Percentiles rank a stretch among this genome's conserved stretches.
Conservation (phyloP, 345 rosid species). For the Brassica incana region DNA sequence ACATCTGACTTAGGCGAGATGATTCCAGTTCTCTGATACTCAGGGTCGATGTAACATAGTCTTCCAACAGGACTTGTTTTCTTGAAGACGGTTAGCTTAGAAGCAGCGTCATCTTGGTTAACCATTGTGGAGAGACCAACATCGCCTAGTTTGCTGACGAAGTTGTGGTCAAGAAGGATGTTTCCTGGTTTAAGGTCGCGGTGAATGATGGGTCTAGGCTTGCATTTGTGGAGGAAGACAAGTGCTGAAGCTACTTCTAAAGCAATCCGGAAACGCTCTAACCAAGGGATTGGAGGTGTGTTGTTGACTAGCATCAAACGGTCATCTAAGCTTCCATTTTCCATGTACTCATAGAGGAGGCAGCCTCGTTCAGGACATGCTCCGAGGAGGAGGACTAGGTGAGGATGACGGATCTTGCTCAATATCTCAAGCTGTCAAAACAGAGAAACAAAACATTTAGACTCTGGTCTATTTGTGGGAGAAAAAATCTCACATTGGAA, state of each 20-base stretch:
- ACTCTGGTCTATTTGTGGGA: neutral
- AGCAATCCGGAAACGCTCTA: neutral
- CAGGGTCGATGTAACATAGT: slow-evolving; percentile 84
- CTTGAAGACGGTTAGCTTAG: slow-evolving; percentile 40
- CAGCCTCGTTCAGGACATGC: neutral
- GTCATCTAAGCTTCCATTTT: neutral
- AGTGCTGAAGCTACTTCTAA: neutral
- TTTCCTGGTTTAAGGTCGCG: neutral
- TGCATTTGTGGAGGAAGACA: neutral
- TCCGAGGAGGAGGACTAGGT: neutral
- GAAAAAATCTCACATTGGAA: too few species aligned
- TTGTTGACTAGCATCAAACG: neutral
- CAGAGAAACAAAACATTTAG: neutral
- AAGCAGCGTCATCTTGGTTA: slow-evolving; percentile 46
- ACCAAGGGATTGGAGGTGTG: neutral
- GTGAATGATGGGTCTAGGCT: neutral
- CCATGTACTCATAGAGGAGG: neutral
- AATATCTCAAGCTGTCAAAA: slow-evolving; percentile 70
- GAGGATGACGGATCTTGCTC: slow-evolving; percentile 56
- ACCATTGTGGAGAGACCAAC: neutral
- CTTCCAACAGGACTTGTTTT: slow-evolving; percentile 79
- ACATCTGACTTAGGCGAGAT: slow-evolving; percentile 51
- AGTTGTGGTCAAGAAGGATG: neutral
- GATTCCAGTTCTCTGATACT: slow-evolving; percentile 79
- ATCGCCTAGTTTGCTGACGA: neutral